Evolutionary conservation across 148 eudicot genomes (phyloP).

Genomic region (Polygonum aviculare): DNA sequence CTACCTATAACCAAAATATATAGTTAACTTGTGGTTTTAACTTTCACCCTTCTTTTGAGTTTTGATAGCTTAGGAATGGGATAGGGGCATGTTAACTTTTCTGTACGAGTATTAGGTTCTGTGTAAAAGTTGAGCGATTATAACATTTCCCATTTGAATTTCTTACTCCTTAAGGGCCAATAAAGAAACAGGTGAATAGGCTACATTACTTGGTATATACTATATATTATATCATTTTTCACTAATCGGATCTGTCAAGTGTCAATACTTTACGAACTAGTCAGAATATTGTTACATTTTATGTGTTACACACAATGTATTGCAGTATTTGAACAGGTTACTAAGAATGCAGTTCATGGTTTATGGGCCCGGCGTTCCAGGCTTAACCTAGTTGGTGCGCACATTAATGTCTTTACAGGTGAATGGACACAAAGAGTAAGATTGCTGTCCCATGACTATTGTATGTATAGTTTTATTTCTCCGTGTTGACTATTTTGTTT

Average conservation of each 20-base stretch:
- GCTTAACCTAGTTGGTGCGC: constrained; percentile 88
- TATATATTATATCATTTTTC: neutral
- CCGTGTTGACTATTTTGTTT: neutral
- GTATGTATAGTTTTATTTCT: neutral
- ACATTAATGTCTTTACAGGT: constrained; percentile 92
- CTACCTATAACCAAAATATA: neutral
- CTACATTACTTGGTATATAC: neutral
- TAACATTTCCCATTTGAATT: neutral
- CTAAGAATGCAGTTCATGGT: constrained; percentile 99
- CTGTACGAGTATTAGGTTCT: neutral
- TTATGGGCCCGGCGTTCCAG: constrained; percentile 94
- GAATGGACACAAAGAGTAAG: constrained; percentile 98
- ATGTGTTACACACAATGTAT: constrained; percentile 9
- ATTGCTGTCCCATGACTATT: neutral
- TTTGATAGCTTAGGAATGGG: neutral
- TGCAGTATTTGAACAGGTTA: constrained; percentile 94
- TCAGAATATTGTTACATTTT: neutral
- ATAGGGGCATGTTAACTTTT: neutral
- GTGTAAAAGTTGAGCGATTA: neutral
- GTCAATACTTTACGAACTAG: neutral
- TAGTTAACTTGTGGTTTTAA: neutral
- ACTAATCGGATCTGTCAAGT: neutral
- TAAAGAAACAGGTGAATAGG: neutral
- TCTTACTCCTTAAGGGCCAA: neutral
- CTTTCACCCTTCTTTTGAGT: neutral